Evolutionary conservation across 768 basidiomycete genomes (phyloP), one percentile per base, ranked within the genome.

Genomic region (Calocybe cyanea): DNA sequence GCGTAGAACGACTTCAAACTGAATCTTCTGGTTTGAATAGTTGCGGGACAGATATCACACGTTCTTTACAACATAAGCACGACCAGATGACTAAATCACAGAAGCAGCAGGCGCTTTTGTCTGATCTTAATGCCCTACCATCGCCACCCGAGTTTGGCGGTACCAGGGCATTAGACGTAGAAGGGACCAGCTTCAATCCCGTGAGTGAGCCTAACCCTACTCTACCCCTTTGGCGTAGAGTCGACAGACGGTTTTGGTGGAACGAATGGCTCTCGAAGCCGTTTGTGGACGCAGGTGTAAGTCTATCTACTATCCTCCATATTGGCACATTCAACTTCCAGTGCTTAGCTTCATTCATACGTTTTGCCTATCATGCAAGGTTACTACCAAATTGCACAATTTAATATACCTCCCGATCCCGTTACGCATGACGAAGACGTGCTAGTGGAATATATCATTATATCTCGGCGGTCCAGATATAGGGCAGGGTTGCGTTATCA

Each of bases 161-260:
- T 48, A 41, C 55, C n/a, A 3, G 17, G 34, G 7, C 34, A 46
- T 2, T 34, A 18, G 46, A 47, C 6, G 48, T 52, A 3, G 55
- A 55, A 24, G 50, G 63, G 28, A 68, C 63, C 38, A 70, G 69
- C 18, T 65, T 75, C 7, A 74, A 81, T 46, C 67, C 73, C 3
- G 64, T 86, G 40, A 70, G 73, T 10, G 93, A 96, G 61, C 90
- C 92, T 0, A 74, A 79, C 49, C 69, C 85, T 0, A 81, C 80
- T 0, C 73, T 94, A 11, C 94, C 96, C 0, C 73, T 97, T 3
- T 97, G 95, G 93, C 77, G 92, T 20, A 73, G 92, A 10, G 89
- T 92, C 0, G 91, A 97, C 55, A 76, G 77, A 38, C 84, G 87
- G 34, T 98, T 91, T 62, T 98, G 93, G 88, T 98, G 93, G 92